These are phyloP conservation scores for Myriosclerotinia curreyana DNA, from an alignment of 2,329 filamentous ascomycete species.

Conservation along the genomic window DNA sequence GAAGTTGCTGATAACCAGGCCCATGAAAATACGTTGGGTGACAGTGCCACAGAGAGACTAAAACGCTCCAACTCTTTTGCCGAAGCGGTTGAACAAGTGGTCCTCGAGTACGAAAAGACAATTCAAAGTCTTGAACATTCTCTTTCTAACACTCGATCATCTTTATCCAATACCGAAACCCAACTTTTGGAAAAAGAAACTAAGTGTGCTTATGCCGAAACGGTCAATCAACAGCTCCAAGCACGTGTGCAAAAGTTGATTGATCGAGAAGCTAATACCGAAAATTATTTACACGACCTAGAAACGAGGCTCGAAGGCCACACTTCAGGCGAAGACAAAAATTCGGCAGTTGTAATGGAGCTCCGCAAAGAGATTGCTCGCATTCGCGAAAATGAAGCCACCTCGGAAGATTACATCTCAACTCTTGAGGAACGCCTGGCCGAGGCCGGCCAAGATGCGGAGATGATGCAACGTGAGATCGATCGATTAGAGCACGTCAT, in stretches of 20 bases:
- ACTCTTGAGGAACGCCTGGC: constrained; percentile 93
- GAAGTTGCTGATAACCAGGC: constrained; percentile 58
- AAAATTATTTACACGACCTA: constrained; percentile 87
- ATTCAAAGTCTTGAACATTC: constrained; percentile 92
- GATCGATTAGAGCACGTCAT: constrained; percentile 92
- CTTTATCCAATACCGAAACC: constrained; percentile 81
- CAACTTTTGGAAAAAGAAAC: constrained; percentile 88
- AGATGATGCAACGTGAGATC: constrained; percentile 95
- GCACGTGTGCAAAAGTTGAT: constrained; percentile 86
- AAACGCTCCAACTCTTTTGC: constrained; percentile 96
- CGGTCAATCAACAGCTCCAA: constrained; percentile 86
- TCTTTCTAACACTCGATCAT: constrained; percentile 80
- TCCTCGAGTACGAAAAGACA: constrained; percentile 97
- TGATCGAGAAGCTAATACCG: constrained; percentile 87
- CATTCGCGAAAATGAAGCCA: constrained; percentile 83
- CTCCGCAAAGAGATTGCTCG: constrained; percentile 88
- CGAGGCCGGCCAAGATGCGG: constrained; percentile 91
- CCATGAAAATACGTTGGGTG: constrained; percentile 62
- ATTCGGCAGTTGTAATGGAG: constrained; percentile 77
- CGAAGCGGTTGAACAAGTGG: constrained; percentile 91
- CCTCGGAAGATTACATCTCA: constrained; percentile 94
- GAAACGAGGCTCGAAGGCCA: constrained; percentile 89
- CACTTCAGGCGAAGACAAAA: constrained; percentile 88
- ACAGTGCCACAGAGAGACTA: constrained; percentile 79
- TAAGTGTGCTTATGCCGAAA: constrained; percentile 89